Percentiles rank a stretch among this genome's conserved stretches.
These are phyloP conservation scores for Sporothrix variecibatus DNA, from an alignment of 2,329 filamentous ascomycete genomes.

Conservation along the genomic window DNA sequence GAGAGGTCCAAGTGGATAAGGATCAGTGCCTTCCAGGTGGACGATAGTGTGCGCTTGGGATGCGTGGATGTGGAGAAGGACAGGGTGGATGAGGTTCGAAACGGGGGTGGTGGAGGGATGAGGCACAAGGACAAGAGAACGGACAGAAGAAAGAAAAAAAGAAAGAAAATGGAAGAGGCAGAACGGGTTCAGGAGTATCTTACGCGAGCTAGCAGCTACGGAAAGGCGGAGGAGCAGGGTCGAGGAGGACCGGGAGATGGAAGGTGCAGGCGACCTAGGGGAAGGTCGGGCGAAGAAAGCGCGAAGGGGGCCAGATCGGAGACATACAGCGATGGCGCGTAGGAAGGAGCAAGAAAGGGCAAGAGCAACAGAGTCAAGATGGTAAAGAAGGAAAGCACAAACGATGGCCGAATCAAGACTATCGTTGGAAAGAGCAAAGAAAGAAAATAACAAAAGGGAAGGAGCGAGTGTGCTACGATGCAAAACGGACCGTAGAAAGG, in stretches of 20 bases:
- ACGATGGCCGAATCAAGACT: background rate
- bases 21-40: constrained; percentile 5
- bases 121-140: background rate
- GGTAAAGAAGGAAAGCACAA: background rate
- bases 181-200: constrained; percentile 12
- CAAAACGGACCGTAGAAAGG: constrained; percentile 1
- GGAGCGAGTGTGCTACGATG: background rate
- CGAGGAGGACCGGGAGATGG: constrained; percentile 10
- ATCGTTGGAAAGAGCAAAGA: constrained; percentile 7
- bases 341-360: background rate
- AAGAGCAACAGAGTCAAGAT: background rate
- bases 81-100: background rate
- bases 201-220: constrained; percentile 23
- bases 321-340: constrained; percentile 10
- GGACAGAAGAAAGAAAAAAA: background rate
- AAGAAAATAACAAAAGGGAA: constrained; percentile 17
- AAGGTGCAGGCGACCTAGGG: constrained; percentile 16
- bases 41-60: constrained; percentile 19
- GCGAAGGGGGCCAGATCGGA: constrained; percentile 15
- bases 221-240: constrained; percentile 16
- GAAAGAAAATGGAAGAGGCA: background rate
- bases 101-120: background rate
- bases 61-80: constrained; percentile 19
- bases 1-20: constrained; percentile 13
- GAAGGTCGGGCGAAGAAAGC: constrained; percentile 6